phyloP scores from a whole-genome alignment of 1,284 basidiomycete genomes.

The Polyporus tsugae region DNA sequence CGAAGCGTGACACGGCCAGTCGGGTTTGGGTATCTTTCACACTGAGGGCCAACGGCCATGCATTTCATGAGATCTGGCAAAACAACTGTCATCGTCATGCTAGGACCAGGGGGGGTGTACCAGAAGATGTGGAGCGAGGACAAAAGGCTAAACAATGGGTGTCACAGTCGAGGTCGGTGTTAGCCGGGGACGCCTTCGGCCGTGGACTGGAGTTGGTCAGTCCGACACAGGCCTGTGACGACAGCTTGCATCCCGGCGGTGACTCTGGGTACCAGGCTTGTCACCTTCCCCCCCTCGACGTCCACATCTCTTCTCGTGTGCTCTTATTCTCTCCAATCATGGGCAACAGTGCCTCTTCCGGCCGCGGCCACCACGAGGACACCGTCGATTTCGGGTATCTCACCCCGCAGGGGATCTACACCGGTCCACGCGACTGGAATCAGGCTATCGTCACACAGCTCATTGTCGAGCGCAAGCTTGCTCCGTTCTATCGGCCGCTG shows the following conservation, averaged over 20 bases:
- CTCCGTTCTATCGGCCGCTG: conserved; percentile 95
- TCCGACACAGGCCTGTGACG: conserved; percentile 33
- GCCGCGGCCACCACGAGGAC: conserved; percentile 76
- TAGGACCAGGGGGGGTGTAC: background rate
- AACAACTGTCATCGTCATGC: background rate
- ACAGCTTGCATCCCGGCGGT: conserved; percentile 29
- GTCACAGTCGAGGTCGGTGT: conserved; percentile 2
- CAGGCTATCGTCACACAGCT: conserved; percentile 86
- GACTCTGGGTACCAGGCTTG: conserved; percentile 22
- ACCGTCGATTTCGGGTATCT: conserved; percentile 86
- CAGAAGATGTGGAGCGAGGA: background rate
- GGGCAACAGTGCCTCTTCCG: conserved; percentile 83
- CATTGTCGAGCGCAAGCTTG: conserved; percentile 88
- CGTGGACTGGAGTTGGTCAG: conserved; percentile 14
- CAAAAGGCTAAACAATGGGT: background rate
- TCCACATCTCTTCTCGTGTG: conserved; percentile 20
- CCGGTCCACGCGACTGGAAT: conserved; percentile 90
- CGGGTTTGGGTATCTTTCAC: background rate
- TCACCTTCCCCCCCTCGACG: conserved; percentile 24
- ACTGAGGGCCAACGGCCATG: background rate
- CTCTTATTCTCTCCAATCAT: conserved; percentile 48
- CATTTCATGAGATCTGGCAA: background rate
- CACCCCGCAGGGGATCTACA: conserved; percentile 90
- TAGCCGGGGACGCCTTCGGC: conserved; percentile 4
- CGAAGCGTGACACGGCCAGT: background rate